These are phyloP conservation scores for Barnettozyma californica DNA, from an alignment of 805 yeast species.

Conservation along the genomic window DNA sequence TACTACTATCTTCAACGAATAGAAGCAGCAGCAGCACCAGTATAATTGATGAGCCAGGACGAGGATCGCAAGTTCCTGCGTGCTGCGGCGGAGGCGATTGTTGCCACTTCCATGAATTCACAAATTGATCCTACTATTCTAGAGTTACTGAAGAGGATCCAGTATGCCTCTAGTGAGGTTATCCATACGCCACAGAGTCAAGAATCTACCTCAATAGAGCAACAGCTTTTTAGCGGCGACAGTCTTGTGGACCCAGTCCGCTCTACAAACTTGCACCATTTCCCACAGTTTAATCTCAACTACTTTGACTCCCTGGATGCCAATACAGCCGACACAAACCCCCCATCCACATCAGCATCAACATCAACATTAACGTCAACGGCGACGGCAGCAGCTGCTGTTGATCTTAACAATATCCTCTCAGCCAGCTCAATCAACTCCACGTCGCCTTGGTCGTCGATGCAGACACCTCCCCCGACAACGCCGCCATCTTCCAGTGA, in stretches of 20 bases:
- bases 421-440: conserved; percentile 1
- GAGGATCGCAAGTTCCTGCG: conserved; percentile 53
- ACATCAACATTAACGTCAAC: not conserved
- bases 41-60: conserved; percentile 18
- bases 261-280: conserved; percentile 13
- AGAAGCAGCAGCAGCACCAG: not conserved
- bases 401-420: not conserved
- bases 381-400: not conserved
- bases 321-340: not conserved
- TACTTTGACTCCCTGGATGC: conserved; percentile 23
- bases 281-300: conserved; percentile 25
- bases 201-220: not conserved
- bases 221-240: not conserved
- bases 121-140: conserved; percentile 59
- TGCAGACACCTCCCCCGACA: conserved; percentile 3
- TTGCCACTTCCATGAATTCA: conserved; percentile 42
- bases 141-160: conserved; percentile 52
- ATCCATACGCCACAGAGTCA: not conserved
- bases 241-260: conserved; percentile 3
- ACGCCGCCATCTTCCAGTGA: conserved; percentile 13
- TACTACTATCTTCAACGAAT: not conserved
- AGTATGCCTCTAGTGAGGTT: conserved; percentile 36
- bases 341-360: not conserved
- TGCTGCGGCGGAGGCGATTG: conserved; percentile 58
- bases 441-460: conserved; percentile 1